These are phyloP conservation scores for Serendipita sp. DNA, from an alignment of 768 basidiomycete species.

Conservation along the genomic window DNA sequence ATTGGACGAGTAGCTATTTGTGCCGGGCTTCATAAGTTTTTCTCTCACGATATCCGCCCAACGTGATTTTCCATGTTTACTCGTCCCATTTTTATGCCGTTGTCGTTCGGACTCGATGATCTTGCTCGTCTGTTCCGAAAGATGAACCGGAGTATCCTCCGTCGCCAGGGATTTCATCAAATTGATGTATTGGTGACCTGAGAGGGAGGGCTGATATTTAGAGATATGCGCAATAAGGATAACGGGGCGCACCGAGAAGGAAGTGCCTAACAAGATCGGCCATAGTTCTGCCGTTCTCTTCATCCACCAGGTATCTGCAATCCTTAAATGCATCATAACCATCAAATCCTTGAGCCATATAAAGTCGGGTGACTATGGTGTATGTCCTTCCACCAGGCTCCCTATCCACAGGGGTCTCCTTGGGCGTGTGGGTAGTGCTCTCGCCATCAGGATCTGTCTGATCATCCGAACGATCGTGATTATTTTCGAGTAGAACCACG, in stretches of 20 bases:
- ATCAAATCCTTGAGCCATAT: constrained; percentile 73
- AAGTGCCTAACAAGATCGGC: constrained; percentile 70
- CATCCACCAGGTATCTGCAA: constrained; percentile 59
- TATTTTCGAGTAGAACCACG: constrained; percentile 42
- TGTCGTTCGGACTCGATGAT: constrained; percentile 32
- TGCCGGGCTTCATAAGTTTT: constrained; percentile 29
- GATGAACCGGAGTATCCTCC: constrained; percentile 16
- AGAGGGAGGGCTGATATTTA: constrained; percentile 17
- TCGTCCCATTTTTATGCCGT: constrained; percentile 22
- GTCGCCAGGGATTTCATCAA: constrained; percentile 33
- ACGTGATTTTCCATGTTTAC: constrained; percentile 4
- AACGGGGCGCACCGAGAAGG: constrained; percentile 47
- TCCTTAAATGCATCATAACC: constrained; percentile 58
- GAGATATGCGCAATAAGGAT: not conserved
- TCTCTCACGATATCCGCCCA: not conserved
- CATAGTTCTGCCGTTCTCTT: constrained; percentile 68
- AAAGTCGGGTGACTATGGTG: constrained; percentile 71
- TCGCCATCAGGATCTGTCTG: constrained; percentile 16
- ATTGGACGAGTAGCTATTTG: constrained; percentile 35
- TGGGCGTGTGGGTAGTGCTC: constrained; percentile 13
- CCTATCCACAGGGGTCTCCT: constrained; percentile 28
- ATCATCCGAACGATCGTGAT: constrained; percentile 13
- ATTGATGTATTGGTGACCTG: constrained; percentile 58
- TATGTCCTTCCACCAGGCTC: constrained; percentile 43
- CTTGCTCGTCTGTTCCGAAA: constrained; percentile 30